Evolutionary conservation across 371 early-diverging fungal genomes (phyloP).

Genomic region (Conidiobolus incongruus): DNA sequence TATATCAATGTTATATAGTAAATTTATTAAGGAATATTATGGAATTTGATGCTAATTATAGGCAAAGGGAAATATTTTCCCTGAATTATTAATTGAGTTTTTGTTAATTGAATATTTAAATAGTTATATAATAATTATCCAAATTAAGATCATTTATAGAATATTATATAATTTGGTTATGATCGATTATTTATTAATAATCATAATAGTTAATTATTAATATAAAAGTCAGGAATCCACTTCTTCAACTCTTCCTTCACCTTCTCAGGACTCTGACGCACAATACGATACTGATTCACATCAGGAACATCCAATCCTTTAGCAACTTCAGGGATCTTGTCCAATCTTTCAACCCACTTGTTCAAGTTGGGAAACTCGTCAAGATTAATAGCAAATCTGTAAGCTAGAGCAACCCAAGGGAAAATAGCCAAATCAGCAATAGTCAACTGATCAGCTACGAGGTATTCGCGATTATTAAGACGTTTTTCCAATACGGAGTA

Average conservation of each 20-base stretch:
- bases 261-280: neutral
- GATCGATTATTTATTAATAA: neutral
- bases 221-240: neutral
- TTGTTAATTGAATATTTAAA: too few relatives aligned
- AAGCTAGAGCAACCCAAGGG: neutral
- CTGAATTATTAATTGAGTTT: too few relatives aligned
- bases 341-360: conserved; percentile 3
- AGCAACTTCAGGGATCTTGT: neutral
- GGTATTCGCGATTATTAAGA: conserved; percentile 10
- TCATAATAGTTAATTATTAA: too few relatives aligned
- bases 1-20: too few relatives aligned
- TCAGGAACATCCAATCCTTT: conserved; percentile 7
- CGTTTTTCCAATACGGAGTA: conserved; percentile 4
- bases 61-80: too few relatives aligned
- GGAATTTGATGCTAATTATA: too few relatives aligned
- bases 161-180: neutral
- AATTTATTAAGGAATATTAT: too few relatives aligned
- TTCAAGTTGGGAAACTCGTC: conserved; percentile 3
- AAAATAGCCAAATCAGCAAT: neutral
- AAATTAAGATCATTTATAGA: neutral
- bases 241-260: neutral
- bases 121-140: neutral
- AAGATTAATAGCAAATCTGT: neutral
- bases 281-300: neutral
- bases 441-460: conserved; percentile 10